Evolutionary conservation across 371 early-diverging fungal species (phyloP), one percentile per base, ranked within the genome.

Genomic region (Sporodiniella umbellata): DNA sequence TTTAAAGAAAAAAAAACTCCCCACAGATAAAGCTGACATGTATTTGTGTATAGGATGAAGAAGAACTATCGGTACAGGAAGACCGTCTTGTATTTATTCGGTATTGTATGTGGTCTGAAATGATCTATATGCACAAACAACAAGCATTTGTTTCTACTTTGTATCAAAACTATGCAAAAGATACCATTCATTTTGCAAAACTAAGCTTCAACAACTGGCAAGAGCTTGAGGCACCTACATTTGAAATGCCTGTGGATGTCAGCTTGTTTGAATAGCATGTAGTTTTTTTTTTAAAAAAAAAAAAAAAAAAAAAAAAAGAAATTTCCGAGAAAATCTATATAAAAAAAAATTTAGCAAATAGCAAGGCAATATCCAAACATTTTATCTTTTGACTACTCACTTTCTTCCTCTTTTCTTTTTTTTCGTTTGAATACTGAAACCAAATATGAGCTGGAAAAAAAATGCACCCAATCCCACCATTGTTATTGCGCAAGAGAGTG

Each of bases 1-100:
- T 33, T n/a, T 11, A 5, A 94, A 78, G 63, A 91, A 76, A 81
- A n/a, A n/a, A n/a, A n/a, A n/a, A n/a, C n/a, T n/a, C n/a, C n/a
- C n/a, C n/a, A n/a, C n/a, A n/a, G n/a, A n/a, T n/a, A n/a, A n/a
- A n/a, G n/a, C n/a, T n/a, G n/a, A n/a, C n/a, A n/a, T n/a, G n/a
- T n/a, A n/a, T n/a, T 92, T 93, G 37, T 91, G 72, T 89, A 87
- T 83, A 97, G 95, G 90, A 95, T 90, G 68, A 98, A 78, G 75
- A 86, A 60, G 92, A 94, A 88, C 78, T 96, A 86, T 53, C 92
- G 87, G 62, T 54, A 30, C 70, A 75, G 43, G 48, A 64, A 48
- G 51, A 62, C 22, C 63, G 64, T 1, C 64, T 57, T 11, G 45
- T 67, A 14, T 73, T 68, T 49, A 70, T 69, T 24, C 59, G 54